These are phyloP conservation scores for Funneliformis geosporum DNA, from an alignment of 192 early-diverging fungal species.

Conservation along the genomic window DNA sequence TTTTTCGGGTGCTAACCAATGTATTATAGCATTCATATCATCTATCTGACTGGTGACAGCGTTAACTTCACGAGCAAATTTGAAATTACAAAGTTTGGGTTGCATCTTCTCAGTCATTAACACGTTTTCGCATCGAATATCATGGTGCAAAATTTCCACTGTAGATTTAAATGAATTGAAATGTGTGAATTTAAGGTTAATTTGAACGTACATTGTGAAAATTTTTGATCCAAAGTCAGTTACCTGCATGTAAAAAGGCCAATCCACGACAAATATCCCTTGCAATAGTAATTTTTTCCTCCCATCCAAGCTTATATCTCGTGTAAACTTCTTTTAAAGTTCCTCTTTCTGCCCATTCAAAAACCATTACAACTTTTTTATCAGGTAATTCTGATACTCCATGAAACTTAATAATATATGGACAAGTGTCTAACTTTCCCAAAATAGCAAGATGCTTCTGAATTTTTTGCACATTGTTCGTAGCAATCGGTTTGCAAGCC, in stretches of 20 bases:
- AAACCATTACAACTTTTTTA: conserved; percentile 2
- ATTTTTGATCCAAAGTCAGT: background rate
- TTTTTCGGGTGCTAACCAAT: conserved; percentile 31
- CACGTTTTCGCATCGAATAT: conserved; percentile 29
- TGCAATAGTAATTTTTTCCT: conserved; percentile 3
- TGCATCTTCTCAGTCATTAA: background rate
- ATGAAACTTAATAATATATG: conserved; percentile 31
- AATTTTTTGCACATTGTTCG: background rate
- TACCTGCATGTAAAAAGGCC: conserved; percentile 14
- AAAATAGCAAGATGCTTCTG: conserved; percentile 17
- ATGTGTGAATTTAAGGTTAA: background rate
- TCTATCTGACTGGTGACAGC: background rate
- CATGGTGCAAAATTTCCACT: conserved; percentile 24
- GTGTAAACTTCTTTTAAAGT: conserved; percentile 18
- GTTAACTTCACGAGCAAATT: background rate
- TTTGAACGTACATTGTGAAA: background rate
- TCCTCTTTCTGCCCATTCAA: conserved; percentile 29
- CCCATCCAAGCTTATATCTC: background rate
- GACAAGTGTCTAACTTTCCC: background rate
- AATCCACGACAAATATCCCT: conserved; percentile 22
- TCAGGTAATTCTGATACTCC: conserved; percentile 3
- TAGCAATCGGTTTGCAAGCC: background rate
- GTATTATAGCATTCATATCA: conserved; percentile 16
- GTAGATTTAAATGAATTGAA: background rate
- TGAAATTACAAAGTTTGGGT: conserved; percentile 24